Evolutionary conservation across 345 rosid species (phyloP).

Genomic region (Eucalyptus tenuipes): DNA sequence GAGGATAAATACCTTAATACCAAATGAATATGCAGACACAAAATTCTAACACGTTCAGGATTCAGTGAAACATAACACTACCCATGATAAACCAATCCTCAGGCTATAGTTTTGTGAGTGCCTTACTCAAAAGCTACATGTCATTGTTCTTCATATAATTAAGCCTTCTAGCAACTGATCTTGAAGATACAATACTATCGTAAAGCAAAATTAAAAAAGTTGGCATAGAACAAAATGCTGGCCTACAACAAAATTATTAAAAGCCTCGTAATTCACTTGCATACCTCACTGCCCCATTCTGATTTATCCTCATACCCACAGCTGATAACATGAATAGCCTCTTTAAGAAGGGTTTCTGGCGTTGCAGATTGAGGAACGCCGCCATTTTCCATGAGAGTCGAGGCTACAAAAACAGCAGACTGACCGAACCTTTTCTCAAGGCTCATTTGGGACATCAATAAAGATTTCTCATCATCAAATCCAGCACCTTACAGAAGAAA

Average conservation of each 20-base stretch:
- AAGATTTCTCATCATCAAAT: constrained; percentile 86
- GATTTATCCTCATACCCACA: constrained; percentile 90
- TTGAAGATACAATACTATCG: background rate
- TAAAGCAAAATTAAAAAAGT: background rate
- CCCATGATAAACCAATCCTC: background rate
- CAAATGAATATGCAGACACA: background rate
- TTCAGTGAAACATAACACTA: background rate
- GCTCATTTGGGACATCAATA: constrained; percentile 88
- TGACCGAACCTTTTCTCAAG: constrained; percentile 88
- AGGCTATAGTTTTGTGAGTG: background rate
- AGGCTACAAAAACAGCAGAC: constrained; percentile 85
- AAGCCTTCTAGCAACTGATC: background rate
- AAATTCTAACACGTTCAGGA: background rate
- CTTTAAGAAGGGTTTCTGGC: constrained; percentile 78
- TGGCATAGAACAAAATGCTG: background rate
- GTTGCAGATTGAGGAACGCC: constrained; percentile 85
- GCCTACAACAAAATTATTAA: background rate
- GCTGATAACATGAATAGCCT: constrained; percentile 94
- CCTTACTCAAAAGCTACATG: background rate
- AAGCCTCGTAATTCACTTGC: background rate
- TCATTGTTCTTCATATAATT: background rate
- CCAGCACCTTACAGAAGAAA: constrained; percentile 50
- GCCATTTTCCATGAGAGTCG: constrained; percentile 89
- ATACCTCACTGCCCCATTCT: constrained; percentile 86
- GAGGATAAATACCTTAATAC: background rate